Evolutionary conservation across 495 filamentous ascomycete species (phyloP), one percentile per base, ranked within the genome.

Genomic region (Gamarada debralockiae): DNA sequence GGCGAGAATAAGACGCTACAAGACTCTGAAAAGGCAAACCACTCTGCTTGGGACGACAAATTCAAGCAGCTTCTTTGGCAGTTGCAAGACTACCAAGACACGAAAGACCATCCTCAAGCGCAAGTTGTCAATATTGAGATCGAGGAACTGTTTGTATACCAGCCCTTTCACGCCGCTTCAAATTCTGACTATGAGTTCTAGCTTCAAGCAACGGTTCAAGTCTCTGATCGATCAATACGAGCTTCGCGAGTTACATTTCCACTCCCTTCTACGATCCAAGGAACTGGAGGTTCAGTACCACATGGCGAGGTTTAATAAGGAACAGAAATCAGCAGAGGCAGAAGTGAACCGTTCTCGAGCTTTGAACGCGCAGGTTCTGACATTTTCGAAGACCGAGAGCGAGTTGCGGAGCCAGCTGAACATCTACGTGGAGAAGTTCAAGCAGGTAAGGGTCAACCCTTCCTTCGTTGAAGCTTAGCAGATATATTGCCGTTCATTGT

Each of bases 371-470:
- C 95, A 98, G 65, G 95, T 97, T 23, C 87, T 90, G 36, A 96
- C 95, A 0, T 97, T 97, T 67, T 90, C 91, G 12, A 91, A 97
- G 67, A 97, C 93, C 5, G 93, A 98, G 69, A 84, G 85, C 23
- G 93, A 98, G 62, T 76, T 98, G 46, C 76, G 93, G 45, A 95
- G 88, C 61, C 93, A 98, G 65, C 81, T 98, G 58, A 97, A 96
- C 68, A 93, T 97, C 58, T 98, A 98, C 58, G 95, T 97, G 8
- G 93, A 98, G 68, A 98, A 98, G 69, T 98, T 97, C 73, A 97
- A 97, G 73, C 93, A 98, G 87, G 93, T 97, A 83, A 67, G 83
- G 65, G 12, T 31, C 24, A 27, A 25, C 22, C 3, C 23, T 3
- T 52, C 18, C 23, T 27, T 40, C 37, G n/a, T 40, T 21, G n/a